phyloP scores from a whole-genome alignment of 1,284 basidiomycete genomes.

The Apiotrichum veenhuisii region DNA sequence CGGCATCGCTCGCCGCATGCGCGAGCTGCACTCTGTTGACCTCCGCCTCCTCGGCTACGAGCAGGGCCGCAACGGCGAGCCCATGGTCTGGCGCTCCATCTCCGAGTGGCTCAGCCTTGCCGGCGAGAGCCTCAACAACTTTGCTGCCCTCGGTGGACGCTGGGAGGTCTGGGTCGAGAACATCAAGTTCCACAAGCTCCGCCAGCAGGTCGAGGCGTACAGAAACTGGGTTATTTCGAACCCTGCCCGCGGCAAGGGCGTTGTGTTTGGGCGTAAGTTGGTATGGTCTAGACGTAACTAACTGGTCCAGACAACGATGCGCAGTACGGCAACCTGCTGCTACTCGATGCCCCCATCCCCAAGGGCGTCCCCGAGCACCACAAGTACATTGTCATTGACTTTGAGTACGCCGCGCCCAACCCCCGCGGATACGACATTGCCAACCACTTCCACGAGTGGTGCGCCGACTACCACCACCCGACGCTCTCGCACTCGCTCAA shows the following conservation, averaged over 20 bases:
- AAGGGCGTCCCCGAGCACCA: constrained; percentile 51
- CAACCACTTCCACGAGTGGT: constrained; percentile 96
- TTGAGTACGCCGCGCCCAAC: constrained; percentile 88
- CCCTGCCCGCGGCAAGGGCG: constrained; percentile 35
- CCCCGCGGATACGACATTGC: constrained; percentile 87
- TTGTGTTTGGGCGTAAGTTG: constrained; percentile 49
- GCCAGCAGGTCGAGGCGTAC: constrained; percentile 44
- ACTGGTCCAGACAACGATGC: constrained; percentile 73
- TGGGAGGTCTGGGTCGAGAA: constrained; percentile 44
- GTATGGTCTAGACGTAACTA: background rate
- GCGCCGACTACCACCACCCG: constrained; percentile 73
- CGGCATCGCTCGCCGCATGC: constrained; percentile 86
- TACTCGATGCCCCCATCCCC: constrained; percentile 58
- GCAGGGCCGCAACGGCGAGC: constrained; percentile 57
- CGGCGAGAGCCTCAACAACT: constrained; percentile 28
- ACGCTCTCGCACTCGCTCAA: constrained; percentile 68
- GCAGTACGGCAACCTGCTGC: constrained; percentile 87
- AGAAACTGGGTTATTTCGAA: constrained; percentile 36
- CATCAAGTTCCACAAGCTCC: constrained; percentile 41
- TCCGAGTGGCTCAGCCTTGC: constrained; percentile 55
- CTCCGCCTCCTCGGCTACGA: constrained; percentile 59
- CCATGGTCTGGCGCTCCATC: constrained; percentile 60
- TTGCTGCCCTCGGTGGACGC: constrained; percentile 29
- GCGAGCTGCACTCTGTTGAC: constrained; percentile 86
- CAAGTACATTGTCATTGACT: constrained; percentile 89